These are phyloP conservation scores for Sisymbrium altissimum DNA, from an alignment of 345 rosid genomes.

Conservation along the genomic window DNA sequence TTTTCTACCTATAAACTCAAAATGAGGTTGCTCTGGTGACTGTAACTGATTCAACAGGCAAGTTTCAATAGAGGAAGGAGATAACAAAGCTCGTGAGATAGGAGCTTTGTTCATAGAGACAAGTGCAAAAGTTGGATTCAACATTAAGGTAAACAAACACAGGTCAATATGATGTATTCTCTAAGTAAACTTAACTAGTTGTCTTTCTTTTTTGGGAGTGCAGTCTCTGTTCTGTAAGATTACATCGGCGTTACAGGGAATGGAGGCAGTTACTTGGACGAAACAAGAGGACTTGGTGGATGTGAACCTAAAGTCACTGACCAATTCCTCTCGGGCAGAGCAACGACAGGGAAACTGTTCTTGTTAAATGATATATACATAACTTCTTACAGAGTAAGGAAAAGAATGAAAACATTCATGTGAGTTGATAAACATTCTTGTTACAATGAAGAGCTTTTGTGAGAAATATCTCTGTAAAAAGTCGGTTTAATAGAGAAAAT, in stretches of 20 bases:
- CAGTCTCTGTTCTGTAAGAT: slow-evolving; percentile 93
- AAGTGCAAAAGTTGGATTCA: slow-evolving; percentile 91
- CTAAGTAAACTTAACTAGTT: not conserved
- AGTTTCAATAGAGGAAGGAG: slow-evolving; percentile 89
- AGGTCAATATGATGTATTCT: not conserved
- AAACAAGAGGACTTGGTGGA: slow-evolving; percentile 93
- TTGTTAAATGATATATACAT: slow-evolving; percentile 41
- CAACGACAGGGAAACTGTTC: slow-evolving; percentile 74
- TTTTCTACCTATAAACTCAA: not conserved
- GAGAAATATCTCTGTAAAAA: not conserved
- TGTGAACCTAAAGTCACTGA: slow-evolving; percentile 71
- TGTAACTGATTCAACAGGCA: slow-evolving; percentile 48
- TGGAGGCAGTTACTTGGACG: slow-evolving; percentile 65
- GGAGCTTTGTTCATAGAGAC: slow-evolving; percentile 90
- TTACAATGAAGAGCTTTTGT: not conserved
- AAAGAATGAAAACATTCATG: not conserved
- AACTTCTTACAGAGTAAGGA: not conserved
- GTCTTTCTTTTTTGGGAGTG: not conserved
- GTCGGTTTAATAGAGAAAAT: not conserved
- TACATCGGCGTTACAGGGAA: slow-evolving; percentile 81
- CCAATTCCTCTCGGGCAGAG: slow-evolving; percentile 58
- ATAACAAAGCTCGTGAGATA: slow-evolving; percentile 64
- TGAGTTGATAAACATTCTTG: not conserved
- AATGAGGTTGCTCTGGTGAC: not conserved
- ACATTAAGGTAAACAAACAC: slow-evolving; percentile 55